Conservation (phyloP, 768 basidiomycete species). For the Artomyces pyxidatus region DNA sequence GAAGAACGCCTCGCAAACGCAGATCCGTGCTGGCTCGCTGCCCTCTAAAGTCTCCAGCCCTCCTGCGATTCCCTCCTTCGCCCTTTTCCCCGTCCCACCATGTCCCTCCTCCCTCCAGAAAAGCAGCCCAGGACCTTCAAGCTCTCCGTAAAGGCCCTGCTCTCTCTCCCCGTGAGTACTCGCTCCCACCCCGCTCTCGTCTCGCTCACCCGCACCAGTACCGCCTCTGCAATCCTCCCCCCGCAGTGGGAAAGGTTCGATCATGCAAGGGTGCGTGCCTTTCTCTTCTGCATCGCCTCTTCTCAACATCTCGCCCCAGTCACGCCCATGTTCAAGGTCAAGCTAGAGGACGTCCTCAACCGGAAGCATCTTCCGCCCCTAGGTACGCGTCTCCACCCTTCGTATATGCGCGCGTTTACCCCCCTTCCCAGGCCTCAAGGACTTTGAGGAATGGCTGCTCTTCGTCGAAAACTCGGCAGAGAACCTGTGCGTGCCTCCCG, state of each 20-base stretch:
- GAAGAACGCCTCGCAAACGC: no score
- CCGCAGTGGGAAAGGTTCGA: constrained; percentile 58
- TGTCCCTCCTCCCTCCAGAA: constrained; percentile 6
- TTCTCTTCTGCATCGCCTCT: not conserved
- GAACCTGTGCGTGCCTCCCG: constrained; percentile 46
- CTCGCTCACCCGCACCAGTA: constrained; percentile 16
- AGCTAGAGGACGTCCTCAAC: constrained; percentile 67
- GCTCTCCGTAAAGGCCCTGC: constrained; percentile 27
- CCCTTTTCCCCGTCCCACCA: not conserved
- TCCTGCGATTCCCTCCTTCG: not conserved
- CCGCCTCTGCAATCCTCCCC: constrained; percentile 62
- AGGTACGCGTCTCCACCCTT: constrained; percentile 28
- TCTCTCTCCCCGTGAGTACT: constrained; percentile 33
- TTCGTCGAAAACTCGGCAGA: constrained; percentile 72
- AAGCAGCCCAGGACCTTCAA: constrained; percentile 25
- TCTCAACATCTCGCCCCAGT: constrained; percentile 20
- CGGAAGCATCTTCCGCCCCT: constrained; percentile 75
- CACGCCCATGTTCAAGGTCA: constrained; percentile 59
- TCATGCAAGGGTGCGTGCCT: constrained; percentile 44
- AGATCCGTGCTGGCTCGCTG: not conserved
- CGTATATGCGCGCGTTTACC: not conserved
- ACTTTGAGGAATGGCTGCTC: constrained; percentile 63
- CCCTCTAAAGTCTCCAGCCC: not conserved
- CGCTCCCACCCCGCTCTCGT: constrained; percentile 2
- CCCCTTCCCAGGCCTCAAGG: constrained; percentile 30